Conservation (phyloP, 1,139 yeast species). For the Lodderomyces orthopsilosis region DNA sequence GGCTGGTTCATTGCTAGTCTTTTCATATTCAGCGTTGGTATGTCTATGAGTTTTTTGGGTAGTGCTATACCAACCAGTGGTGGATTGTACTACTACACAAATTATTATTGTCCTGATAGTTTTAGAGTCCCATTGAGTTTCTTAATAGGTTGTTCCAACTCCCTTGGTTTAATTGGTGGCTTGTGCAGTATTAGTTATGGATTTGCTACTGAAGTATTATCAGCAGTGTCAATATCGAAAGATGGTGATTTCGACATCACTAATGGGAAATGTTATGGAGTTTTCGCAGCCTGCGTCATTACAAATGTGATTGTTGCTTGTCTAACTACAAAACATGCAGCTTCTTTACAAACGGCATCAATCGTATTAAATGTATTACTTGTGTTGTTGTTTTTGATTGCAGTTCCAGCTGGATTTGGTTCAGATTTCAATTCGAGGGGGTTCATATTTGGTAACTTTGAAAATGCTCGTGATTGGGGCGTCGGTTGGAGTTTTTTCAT, state of each 20-base stretch:
- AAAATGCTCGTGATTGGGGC: constrained; percentile 58
- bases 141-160: constrained; percentile 45
- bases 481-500: constrained; percentile 65
- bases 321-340: constrained; percentile 42
- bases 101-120: constrained; percentile 33
- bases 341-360: constrained; percentile 59
- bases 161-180: constrained; percentile 37
- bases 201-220: constrained; percentile 33
- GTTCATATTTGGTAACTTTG: constrained; percentile 54
- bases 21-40: constrained; percentile 57
- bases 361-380: constrained; percentile 54
- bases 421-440: constrained; percentile 29
- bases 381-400: constrained; percentile 59
- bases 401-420: constrained; percentile 56
- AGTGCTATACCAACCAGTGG: constrained; percentile 74
- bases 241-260: constrained; percentile 35
- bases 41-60: constrained; percentile 64
- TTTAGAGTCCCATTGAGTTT: constrained; percentile 35
- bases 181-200: constrained; percentile 40
- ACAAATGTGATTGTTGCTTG: constrained; percentile 30
- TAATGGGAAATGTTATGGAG: constrained; percentile 32
- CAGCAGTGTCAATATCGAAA: constrained; percentile 30
- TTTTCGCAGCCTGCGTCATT: constrained; percentile 33
- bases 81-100: constrained; percentile 61
- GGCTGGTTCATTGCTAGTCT: constrained; percentile 67